phyloP scores from a whole-genome alignment of 306 rosid genomes.

The Corylus heterophylla region DNA sequence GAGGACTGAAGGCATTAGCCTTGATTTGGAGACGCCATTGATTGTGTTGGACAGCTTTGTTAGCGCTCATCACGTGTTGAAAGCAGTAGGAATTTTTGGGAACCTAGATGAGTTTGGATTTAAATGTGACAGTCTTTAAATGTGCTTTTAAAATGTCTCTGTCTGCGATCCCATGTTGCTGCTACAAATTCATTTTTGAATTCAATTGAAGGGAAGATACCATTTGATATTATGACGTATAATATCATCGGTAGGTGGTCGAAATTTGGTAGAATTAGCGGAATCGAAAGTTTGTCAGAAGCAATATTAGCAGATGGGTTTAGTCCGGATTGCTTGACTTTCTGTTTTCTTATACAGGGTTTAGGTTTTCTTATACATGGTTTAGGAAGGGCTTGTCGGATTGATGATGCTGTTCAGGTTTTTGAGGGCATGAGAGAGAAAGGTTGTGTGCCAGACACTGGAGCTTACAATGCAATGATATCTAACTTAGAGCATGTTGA shows the following conservation, averaged over 20 bases:
- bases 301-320: slow-evolving; percentile 62
- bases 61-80: slow-evolving; percentile 60
- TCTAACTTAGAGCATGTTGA: slow-evolving; percentile 62
- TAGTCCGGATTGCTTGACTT: slow-evolving; percentile 53
- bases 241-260: slow-evolving; percentile 78
- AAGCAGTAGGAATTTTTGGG: slow-evolving; percentile 58
- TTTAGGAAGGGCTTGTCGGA: slow-evolving; percentile 68
- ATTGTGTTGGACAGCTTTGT: slow-evolving; percentile 70
- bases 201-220: slow-evolving; percentile 60
- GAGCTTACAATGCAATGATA: slow-evolving; percentile 68
- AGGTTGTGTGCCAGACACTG: slow-evolving; percentile 43
- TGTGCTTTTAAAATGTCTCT: slow-evolving; percentile 59
- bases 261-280: slow-evolving; percentile 55
- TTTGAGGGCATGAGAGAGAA: slow-evolving; percentile 52
- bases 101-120: slow-evolving; percentile 59
- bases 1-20: slow-evolving; percentile 39
- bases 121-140: slow-evolving; percentile 53
- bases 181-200: slow-evolving; percentile 56
- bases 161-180: slow-evolving; percentile 59
- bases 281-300: slow-evolving; percentile 57
- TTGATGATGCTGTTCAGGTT: slow-evolving; percentile 58
- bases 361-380: slow-evolving; percentile 70
- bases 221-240: slow-evolving; percentile 45
- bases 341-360: slow-evolving; percentile 57
- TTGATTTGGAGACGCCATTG: slow-evolving; percentile 50